Base-by-base conservation (phyloP, 2,329 filamentous ascomycete genomes). In the Xylariaceae sp. region DNA sequence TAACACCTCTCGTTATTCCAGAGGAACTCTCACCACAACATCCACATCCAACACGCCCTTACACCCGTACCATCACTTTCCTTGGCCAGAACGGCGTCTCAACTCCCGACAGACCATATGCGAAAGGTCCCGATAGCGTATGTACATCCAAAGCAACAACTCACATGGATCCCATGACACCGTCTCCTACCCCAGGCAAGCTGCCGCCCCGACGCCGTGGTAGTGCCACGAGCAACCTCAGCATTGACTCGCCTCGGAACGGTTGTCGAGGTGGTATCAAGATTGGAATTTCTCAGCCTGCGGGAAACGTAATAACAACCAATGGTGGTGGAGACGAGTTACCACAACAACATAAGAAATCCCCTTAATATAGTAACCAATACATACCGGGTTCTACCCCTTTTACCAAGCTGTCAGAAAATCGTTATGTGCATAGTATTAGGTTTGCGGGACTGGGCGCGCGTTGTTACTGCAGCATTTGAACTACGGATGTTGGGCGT, bases 211-310 rank as follows among this genome's bases (percentile, higher is more conserved):
- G 59, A 50, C 65, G 70, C 41, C 67, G 68, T 30, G 64, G 67
- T 15, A 74, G 71, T 57, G 66, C 62, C 41, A 65, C 65, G 4
- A 77, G 74, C 61, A 73, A 68, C 51, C 70, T 78, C 13, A 78
- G 75, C 54, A 55, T 78, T 34, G 75, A 76, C 47, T 71, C 74
- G n/a, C 73, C 74, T 61, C 69, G 57, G 51, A 65, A 67, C 66
- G 73, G 70, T 3, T 71, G 73, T 41, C 51, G 61, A 23, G 30
- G 62, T n/a, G 76, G 76, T 2, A 79, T 79, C 58, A 74, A 68
- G 37, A 69, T 79, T 39, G 76, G 73, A 6, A 68, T 72, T 4
- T 71, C 75, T 30, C 75, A 70, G 59, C 72, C 72, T 1, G 69
- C 68, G 8, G 70, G 69, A 1, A 71, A 73, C 3, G 68, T 77